These are phyloP conservation scores for Ophiocordyceps australis DNA, from an alignment of 2,329 filamentous ascomycete species.

Conservation along the genomic window DNA sequence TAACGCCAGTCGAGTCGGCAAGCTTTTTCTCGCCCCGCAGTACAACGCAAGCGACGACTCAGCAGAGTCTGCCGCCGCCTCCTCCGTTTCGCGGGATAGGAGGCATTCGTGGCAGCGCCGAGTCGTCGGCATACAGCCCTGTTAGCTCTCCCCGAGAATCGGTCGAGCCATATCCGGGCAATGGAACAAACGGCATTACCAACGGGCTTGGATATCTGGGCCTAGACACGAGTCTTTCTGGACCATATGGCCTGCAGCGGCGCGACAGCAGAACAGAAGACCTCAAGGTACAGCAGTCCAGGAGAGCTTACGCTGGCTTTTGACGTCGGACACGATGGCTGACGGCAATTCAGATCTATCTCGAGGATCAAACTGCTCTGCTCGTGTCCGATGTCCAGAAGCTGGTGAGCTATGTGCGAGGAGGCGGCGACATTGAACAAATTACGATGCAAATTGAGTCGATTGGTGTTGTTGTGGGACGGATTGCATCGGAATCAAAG, in stretches of 20 bases:
- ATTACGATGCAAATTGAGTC: conserved; percentile 53
- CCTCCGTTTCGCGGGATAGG: conserved; percentile 40
- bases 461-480: conserved; percentile 53
- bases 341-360: conserved; percentile 38
- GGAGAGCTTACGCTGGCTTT: not conserved
- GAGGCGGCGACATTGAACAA: conserved; percentile 41
- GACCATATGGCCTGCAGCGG: conserved; percentile 19
- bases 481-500: conserved; percentile 50
- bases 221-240: conserved; percentile 15
- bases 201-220: conserved; percentile 18
- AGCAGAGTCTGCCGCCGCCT: conserved; percentile 26
- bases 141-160: conserved; percentile 50
- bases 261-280: conserved; percentile 26
- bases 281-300: conserved; percentile 20
- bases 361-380: conserved; percentile 66
- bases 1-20: conserved; percentile 47
- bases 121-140: conserved; percentile 61
- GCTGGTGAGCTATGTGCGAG: conserved; percentile 56
- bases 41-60: conserved; percentile 15
- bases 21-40: conserved; percentile 48
- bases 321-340: conserved; percentile 4
- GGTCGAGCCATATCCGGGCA: conserved; percentile 19
- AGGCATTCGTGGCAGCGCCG: conserved; percentile 38
- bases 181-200: conserved; percentile 13
- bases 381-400: conserved; percentile 68